Base-by-base conservation (phyloP, 805 yeast species). In the Wickerhamomyces canadensis region DNA sequence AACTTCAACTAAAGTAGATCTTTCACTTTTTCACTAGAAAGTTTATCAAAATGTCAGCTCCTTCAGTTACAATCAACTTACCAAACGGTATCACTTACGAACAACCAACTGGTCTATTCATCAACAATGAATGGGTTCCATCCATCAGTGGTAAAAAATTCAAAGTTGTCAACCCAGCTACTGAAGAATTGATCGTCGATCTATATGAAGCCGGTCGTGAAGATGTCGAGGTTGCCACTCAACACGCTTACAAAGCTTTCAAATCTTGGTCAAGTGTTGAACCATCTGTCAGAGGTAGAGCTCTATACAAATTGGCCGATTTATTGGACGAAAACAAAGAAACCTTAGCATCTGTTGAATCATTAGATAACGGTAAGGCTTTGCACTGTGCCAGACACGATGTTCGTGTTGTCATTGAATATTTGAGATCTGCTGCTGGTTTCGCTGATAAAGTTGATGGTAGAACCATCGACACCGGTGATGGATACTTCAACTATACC, bases 291-390 rank as follows among this genome's bases (percentile, higher is more conserved):
- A 78, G 96, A 56, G 80, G 80, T 35, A 65, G 58, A 39, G 74
- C 74, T 30, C 67, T 89, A 47, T 58, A 64, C 65, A 83, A 77
- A 62, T 74, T 89, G 40, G 95, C 96, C 22, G 87, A 83, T 43
- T 67, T 81, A 51, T 61, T 88, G 41, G 96, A 87, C 55, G 67
- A 74, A 49, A 67, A 88, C 55, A 68, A 76, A 31, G 93, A 84
- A 40, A 64, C 74, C 25, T 64, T 89, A 41, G 88, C 96, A 19
- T 67, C 76, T 31, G 81, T 89, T 54, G 97, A 89, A 65, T 71
- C 95, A 16, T 67, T 82, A 56, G 96, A 89, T 62, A 85, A 87
- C 57, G 97, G 97, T 63, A 89, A 88, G 67, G 80, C 95, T 28
- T 65, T 83, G 48, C 55, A 62, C 33, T 74, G 79, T 58, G 76